Conservation (phyloP, 192 early-diverging fungal species). For the Linnemannia elongata region DNA sequence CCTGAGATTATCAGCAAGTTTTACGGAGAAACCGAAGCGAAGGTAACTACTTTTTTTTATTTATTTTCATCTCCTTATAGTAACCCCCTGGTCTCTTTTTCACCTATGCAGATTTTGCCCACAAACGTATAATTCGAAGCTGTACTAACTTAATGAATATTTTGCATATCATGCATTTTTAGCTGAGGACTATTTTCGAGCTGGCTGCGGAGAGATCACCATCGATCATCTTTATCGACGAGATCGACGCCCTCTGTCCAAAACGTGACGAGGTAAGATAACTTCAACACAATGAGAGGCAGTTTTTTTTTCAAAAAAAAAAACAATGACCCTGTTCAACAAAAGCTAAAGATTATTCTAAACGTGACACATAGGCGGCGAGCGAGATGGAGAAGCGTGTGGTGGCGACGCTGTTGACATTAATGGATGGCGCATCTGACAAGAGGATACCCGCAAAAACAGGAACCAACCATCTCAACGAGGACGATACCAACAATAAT, state of each 20-base stretch:
- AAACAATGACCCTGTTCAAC: background rate
- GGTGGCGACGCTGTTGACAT: slow-evolving; percentile 92
- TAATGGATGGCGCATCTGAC: slow-evolving; percentile 86
- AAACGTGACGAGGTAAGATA: slow-evolving; percentile 80
- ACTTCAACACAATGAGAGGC: background rate
- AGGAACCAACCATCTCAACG: background rate
- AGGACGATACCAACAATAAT: background rate
- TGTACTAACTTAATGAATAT: background rate
- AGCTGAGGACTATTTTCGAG: slow-evolving; percentile 83
- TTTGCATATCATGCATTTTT: background rate
- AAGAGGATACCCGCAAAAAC: slow-evolving; percentile 18
- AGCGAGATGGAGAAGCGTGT: slow-evolving; percentile 91
- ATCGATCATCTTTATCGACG: slow-evolving; percentile 94
- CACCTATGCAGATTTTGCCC: background rate
- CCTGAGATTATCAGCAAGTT: slow-evolving; percentile 92
- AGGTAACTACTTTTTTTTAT: slow-evolving; percentile 66
- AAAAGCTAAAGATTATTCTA: background rate
- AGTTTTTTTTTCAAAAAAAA: no score
- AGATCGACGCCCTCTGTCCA: slow-evolving; percentile 93
- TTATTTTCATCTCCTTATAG: background rate
- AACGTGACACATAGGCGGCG: slow-evolving; percentile 58
- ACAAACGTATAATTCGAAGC: background rate
- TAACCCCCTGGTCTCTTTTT: background rate
- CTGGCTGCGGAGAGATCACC: slow-evolving; percentile 79
- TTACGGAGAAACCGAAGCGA: slow-evolving; percentile 95